A percentile compares a stretch with the other conserved stretches of the same genome.
phyloP scores from a whole-genome alignment of 1,284 basidiomycete species.

The Boletellus dicymbophilus region DNA sequence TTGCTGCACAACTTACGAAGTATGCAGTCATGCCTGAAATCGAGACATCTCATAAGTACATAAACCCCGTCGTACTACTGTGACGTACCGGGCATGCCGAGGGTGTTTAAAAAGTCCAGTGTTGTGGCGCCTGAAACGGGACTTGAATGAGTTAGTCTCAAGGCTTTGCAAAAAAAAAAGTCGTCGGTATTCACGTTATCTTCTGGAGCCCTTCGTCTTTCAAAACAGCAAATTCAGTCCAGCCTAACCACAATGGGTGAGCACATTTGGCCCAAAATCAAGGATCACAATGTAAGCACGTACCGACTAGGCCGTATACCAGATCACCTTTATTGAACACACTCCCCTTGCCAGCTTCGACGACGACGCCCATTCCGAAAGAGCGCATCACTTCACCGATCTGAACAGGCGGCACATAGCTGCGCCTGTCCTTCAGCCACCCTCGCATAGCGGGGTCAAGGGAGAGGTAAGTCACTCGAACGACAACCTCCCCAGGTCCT shows the following conservation, averaged over 20 bases:
- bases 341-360: conserved; percentile 56
- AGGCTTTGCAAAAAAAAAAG: background rate
- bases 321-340: conserved; percentile 64
- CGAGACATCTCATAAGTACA: conserved; percentile 1
- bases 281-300: too few relatives aligned
- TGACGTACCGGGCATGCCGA: conserved; percentile 69
- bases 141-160: conserved; percentile 33
- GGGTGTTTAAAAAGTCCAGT: conserved; percentile 77
- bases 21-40: conserved; percentile 78
- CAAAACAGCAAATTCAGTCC: conserved; percentile 76
- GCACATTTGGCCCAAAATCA: too few relatives aligned
- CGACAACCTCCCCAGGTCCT: conserved; percentile 60
- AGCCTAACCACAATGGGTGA: too few relatives aligned
- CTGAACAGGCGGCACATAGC: conserved; percentile 73
- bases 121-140: conserved; percentile 54
- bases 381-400: conserved; percentile 87
- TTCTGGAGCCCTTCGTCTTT: conserved; percentile 55
- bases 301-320: conserved; percentile 62
- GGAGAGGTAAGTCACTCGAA: conserved; percentile 75
- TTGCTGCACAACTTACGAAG: conserved; percentile 51
- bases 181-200: conserved; percentile 35
- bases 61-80: background rate
- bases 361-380: conserved; percentile 66
- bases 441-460: conserved; percentile 88
- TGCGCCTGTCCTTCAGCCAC: conserved; percentile 72